Evolutionary conservation across 768 basidiomycete species (phyloP).

Genomic region (Guyanaporus albipodus): DNA sequence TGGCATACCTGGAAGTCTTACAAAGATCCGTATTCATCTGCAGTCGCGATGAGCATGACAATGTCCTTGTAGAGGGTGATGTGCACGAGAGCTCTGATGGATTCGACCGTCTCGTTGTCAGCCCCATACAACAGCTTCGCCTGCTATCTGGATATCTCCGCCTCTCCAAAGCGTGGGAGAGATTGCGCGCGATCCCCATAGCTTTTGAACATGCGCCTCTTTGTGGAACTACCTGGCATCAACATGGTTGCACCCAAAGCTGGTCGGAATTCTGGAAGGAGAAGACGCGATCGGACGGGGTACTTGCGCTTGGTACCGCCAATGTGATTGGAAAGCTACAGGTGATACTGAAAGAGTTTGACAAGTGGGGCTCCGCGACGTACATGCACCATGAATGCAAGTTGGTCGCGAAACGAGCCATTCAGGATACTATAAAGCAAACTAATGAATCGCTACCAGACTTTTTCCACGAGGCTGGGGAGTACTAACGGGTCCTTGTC

Average conservation of each 20-base stretch:
- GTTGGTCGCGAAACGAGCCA: conserved; percentile 50
- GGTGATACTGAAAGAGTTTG: conserved; percentile 63
- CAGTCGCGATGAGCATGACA: conserved; percentile 8
- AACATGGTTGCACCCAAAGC: conserved; percentile 65
- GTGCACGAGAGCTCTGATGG: conserved; percentile 33
- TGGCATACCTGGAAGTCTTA: conserved; percentile 73
- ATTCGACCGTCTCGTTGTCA: conserved; percentile 50
- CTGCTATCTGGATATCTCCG: conserved; percentile 68
- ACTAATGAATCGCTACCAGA: conserved; percentile 61
- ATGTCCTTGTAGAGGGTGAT: conserved; percentile 29
- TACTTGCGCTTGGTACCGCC: conserved; percentile 55
- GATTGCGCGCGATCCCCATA: conserved; percentile 51
- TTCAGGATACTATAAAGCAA: conserved; percentile 50
- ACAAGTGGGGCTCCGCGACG: conserved; percentile 66
- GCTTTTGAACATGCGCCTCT: conserved; percentile 60
- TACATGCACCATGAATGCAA: conserved; percentile 80
- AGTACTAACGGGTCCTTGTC: conserved; percentile 18
- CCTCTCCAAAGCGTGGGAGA: conserved; percentile 64
- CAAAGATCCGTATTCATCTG: conserved; percentile 45
- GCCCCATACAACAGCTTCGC: conserved; percentile 56
- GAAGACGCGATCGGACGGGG: conserved; percentile 57
- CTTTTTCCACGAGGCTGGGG: conserved; percentile 47
- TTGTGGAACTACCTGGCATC: conserved; percentile 69
- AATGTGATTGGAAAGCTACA: conserved; percentile 66
- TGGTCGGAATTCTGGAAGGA: conserved; percentile 83